Evolutionary conservation across 192 early-diverging fungal species (phyloP), one percentile per base, ranked within the genome.

Genomic region (Backusella luteola): DNA sequence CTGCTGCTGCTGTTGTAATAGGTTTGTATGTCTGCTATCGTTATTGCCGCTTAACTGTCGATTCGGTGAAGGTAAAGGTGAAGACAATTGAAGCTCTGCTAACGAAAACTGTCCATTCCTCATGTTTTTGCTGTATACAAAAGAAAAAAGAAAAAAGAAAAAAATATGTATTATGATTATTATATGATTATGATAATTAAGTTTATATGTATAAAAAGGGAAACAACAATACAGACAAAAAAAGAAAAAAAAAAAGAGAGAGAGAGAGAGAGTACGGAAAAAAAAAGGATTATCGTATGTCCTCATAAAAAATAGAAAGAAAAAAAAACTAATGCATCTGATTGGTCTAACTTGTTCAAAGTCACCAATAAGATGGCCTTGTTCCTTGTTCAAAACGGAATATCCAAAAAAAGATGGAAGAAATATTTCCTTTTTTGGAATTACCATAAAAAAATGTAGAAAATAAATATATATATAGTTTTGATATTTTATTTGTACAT

Each of bases 21-120:
- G 1, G 23, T 19, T 36, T 41, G 35, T 26, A 15, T 17, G 69
- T 71, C 12, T 71, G 38, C 2, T 71, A 14, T 71, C 38, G n/a
- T 71, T 17, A 21, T 56, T 56, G 21, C 19, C 1, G 8, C 21
- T 71, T 42, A 39, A 71, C 36, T 71, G 69, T 71, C 69, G 36
- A 44, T 41, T 71, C 2, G 69, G 69, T 71, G 69, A 71, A 11
- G 69, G 69, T 46, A 71, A 32, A 32, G 69, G 69, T 71, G 69
- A 71, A 5, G 69, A 71, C 42, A 71, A 23, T 41, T 71, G 69
- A 44, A 71, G 69, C 26, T 71, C 69, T 15, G 41, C 69, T 71
- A 71, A 15, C 26, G 69, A 29, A 38, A 71, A 44, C 26, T 38
- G 69, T 71, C 21, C 67, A 69, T 56, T 56, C 53, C 53, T 56